Percentiles rank a stretch among this genome's conserved stretches.
Conservation (phyloP, 2,329 filamentous ascomycete species). For the Alternaria brassicicola region DNA sequence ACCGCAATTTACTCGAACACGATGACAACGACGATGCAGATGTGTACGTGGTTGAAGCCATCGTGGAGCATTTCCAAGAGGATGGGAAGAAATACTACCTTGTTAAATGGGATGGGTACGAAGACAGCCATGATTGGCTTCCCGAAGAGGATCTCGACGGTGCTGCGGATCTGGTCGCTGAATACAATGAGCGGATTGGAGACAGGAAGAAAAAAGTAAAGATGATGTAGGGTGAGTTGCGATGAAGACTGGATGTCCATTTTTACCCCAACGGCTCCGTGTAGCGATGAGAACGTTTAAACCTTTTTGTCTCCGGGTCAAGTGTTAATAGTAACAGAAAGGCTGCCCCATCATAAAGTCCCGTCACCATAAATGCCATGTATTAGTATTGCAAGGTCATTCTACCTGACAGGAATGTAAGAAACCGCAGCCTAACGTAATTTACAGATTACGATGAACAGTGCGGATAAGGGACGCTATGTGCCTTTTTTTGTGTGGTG, state of each 20-base stretch:
- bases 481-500: too few relatives aligned
- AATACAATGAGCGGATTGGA: slow-evolving; percentile 28
- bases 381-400: too few relatives aligned
- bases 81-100: slow-evolving; percentile 34
- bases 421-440: too few relatives aligned
- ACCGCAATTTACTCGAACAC: background rate
- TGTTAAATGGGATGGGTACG: slow-evolving; percentile 45
- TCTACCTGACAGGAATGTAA: too few relatives aligned
- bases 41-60: slow-evolving; percentile 40
- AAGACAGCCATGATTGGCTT: slow-evolving; percentile 42
- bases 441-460: too few relatives aligned
- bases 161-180: slow-evolving; percentile 32
- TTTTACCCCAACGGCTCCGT: background rate
- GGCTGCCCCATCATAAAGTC: background rate
- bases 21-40: slow-evolving; percentile 13
- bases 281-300: background rate
- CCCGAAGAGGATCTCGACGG: slow-evolving; percentile 34
- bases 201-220: slow-evolving; percentile 12
- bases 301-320: background rate
- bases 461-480: too few relatives aligned
- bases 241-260: background rate
- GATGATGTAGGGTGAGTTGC: background rate
- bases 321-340: background rate
- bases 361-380: too few relatives aligned
- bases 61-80: slow-evolving; percentile 34